Evolutionary conservation across 768 basidiomycete species (phyloP).

Genomic region (Naematelia encephala): DNA sequence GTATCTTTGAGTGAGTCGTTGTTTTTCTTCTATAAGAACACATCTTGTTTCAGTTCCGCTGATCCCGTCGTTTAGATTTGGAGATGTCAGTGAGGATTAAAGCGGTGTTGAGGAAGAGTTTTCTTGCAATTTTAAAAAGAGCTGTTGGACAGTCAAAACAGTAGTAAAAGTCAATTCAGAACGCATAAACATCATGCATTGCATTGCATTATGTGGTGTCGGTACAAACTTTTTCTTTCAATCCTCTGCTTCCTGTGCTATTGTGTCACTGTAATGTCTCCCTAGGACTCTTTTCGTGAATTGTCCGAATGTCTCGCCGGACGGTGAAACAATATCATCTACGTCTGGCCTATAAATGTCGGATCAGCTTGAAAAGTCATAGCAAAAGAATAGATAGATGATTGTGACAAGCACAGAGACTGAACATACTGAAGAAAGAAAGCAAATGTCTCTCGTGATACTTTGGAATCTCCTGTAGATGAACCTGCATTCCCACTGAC

Average conservation of each 20-base stretch:
- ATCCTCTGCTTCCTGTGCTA: slow-evolving; percentile 10
- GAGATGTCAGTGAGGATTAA: slow-evolving; percentile 50
- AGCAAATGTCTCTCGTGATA: slow-evolving; percentile 72
- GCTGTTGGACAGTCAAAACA: no score
- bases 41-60: no score
- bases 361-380: neutral
- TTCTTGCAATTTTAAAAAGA: no score
- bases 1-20: slow-evolving; percentile 49
- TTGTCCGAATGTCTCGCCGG: slow-evolving; percentile 74
- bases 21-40: slow-evolving; percentile 12
- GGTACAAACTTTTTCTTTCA: neutral
- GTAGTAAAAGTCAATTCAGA: no score
- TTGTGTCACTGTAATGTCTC: slow-evolving; percentile 55
- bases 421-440: slow-evolving; percentile 53
- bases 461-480: slow-evolving; percentile 35
- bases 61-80: slow-evolving; percentile 28
- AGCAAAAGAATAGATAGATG: slow-evolving; percentile 61
- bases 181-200: slow-evolving; percentile 3
- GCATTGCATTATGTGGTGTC: neutral
- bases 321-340: slow-evolving; percentile 64
- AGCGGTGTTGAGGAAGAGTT: neutral
- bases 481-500: slow-evolving; percentile 61
- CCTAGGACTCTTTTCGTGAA: slow-evolving; percentile 80
- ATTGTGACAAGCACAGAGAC: neutral
- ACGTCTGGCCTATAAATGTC: slow-evolving; percentile 68